phyloP scores from a whole-genome alignment of 805 yeast genomes.

The Nakazawaea anatomiae region DNA sequence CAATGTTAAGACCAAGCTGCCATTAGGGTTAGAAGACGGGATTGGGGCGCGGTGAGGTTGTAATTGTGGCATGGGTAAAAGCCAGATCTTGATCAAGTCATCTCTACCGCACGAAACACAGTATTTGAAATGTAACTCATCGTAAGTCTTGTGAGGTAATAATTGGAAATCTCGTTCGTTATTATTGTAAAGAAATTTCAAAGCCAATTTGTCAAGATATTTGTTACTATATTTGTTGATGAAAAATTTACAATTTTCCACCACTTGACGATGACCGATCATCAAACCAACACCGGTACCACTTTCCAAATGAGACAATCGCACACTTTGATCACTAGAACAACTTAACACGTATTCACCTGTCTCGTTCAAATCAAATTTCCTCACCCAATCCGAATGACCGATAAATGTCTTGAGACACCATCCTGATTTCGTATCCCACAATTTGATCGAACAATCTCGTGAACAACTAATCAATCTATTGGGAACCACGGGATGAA shows the following conservation, averaged over 20 bases:
- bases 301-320: constrained; percentile 58
- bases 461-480: constrained; percentile 57
- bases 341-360: constrained; percentile 65
- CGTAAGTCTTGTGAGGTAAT: constrained; percentile 19
- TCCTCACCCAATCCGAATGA: constrained; percentile 87
- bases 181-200: constrained; percentile 11
- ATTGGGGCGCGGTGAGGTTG: constrained; percentile 49
- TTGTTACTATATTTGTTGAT: constrained; percentile 42
- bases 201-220: constrained; percentile 41
- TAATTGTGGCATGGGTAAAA: constrained; percentile 60
- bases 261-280: constrained; percentile 77
- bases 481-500: constrained; percentile 39
- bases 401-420: constrained; percentile 62
- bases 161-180: constrained; percentile 13
- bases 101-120: constrained; percentile 80
- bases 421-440: constrained; percentile 69
- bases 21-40: constrained; percentile 57
- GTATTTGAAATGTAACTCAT: constrained; percentile 55
- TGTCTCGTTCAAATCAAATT: constrained; percentile 40
- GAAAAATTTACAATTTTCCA: constrained; percentile 66
- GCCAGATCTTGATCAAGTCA: constrained; percentile 69
- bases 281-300: constrained; percentile 65
- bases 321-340: constrained; percentile 70
- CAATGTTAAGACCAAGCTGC: constrained; percentile 49
- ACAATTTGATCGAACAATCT: constrained; percentile 52